Conservation (phyloP, 2,329 filamentous ascomycete species). For the Nemania diffusa region DNA sequence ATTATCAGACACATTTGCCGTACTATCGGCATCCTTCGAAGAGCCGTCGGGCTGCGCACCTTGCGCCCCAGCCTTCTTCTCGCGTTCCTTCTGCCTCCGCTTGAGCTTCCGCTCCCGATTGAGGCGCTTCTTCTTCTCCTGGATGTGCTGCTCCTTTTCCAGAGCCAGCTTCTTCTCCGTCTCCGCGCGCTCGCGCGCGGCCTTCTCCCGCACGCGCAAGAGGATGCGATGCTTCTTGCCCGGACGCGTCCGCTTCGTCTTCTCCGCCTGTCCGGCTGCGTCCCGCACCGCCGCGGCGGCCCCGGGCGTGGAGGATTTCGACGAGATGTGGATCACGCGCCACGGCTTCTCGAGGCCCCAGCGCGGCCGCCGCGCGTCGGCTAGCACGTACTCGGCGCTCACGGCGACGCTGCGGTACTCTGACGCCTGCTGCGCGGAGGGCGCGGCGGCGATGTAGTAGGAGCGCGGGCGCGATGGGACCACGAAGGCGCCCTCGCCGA, state of each 20-base stretch:
- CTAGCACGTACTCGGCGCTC: constrained; percentile 61
- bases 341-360: constrained; percentile 72
- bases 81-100: constrained; percentile 66
- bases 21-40: constrained; percentile 1
- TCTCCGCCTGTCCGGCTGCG: neutral
- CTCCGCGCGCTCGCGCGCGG: constrained; percentile 55
- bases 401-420: constrained; percentile 61
- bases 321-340: constrained; percentile 61
- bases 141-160: constrained; percentile 66
- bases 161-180: constrained; percentile 53
- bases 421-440: constrained; percentile 51
- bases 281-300: constrained; percentile 29
- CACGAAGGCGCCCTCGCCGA: constrained; percentile 55
- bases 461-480: constrained; percentile 55
- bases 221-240: constrained; percentile 70
- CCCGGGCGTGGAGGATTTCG: neutral
- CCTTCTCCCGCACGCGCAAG: constrained; percentile 58
- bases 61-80: constrained; percentile 58
- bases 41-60: constrained; percentile 37
- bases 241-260: constrained; percentile 52
- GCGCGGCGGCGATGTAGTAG: constrained; percentile 60
- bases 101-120: constrained; percentile 70
- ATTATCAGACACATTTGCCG: neutral
- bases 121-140: constrained; percentile 70
- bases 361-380: constrained; percentile 55